Base-by-base conservation (phyloP, 116 monocot genomes). In the Iris pallida region DNA sequence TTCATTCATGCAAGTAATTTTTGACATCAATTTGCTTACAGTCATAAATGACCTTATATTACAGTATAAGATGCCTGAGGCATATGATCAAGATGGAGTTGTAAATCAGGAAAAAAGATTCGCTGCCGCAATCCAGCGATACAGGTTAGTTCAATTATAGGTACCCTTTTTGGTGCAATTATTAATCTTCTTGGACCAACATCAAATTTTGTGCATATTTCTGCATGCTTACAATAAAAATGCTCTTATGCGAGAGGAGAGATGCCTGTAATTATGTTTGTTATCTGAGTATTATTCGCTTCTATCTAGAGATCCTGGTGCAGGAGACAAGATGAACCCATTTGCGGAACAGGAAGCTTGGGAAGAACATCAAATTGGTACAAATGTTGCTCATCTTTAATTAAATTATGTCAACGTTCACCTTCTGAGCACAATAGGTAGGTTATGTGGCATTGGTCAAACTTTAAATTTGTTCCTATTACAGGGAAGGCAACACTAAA, bases 341-440 rank as follows among this genome's bases (percentile, higher is more conserved):
- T 98, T 98, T 82, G 93, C 98, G 7, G 98, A 98, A 68, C 98
- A 93, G 56, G 98, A 98, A 78, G 98, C 93, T 60, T 98, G 98
- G 98, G 98, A 98, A 74, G 93, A 98, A 9, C 79, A 98, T 80
- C 98, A 98, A 80, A 98, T 90, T 73, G 94, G 94, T 94, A 87
- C 0, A 13, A 10, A 53, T 44, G 51, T 20, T 45, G 10, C 15
- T 47, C 30, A n/a, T 45, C 30, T 51, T 8, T 52, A 5, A 8
- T n/a, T 18, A 5, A 49, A 40, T 71, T 53, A 66, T 69, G 13
- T 49, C 0, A 6, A 46, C 16, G 0, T 68, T 49, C 57, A 30
- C 20, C 13, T 65, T 65, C n/a, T 42, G 41, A 59, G 43, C 5
- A 67, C 42, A n/a, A 4, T 20, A 40, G 30, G 9, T 67, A n/a